These are phyloP conservation scores for Cicer bijugum DNA, from an alignment of 306 rosid genomes.

Conservation along the genomic window DNA sequence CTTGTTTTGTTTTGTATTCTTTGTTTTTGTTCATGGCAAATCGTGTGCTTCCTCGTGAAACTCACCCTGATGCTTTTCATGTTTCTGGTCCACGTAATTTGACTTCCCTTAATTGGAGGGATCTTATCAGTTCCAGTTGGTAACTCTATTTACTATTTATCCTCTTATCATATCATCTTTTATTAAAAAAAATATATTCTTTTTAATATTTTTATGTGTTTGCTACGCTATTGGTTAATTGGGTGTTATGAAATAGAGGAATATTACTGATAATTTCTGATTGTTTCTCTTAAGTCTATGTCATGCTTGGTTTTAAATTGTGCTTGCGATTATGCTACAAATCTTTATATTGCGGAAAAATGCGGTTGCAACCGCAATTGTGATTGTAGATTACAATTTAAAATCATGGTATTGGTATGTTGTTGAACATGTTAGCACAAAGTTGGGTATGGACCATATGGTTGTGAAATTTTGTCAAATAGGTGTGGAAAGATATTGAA, in stretches of 20 bases:
- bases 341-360: too few species aligned
- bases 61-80: slow-evolving; percentile 87
- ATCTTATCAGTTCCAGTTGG: slow-evolving; percentile 83
- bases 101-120: slow-evolving; percentile 79
- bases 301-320: too few species aligned
- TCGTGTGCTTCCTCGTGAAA: slow-evolving; percentile 39
- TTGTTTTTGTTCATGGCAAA: slow-evolving; percentile 51
- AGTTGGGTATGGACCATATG: slow-evolving; percentile 30
- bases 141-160: slow-evolving; percentile 49
- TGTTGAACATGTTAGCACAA: slow-evolving; percentile 9
- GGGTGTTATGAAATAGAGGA: background rate
- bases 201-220: background rate
- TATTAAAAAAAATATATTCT: background rate
- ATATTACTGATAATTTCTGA: background rate
- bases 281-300: slow-evolving; percentile 19
- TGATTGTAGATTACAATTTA: too few species aligned
- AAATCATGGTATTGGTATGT: too few species aligned
- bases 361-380: too few species aligned
- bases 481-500: background rate
- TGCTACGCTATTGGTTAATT: background rate
- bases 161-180: slow-evolving; percentile 14
- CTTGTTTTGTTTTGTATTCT: too few species aligned
- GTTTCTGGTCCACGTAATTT: slow-evolving; percentile 93
- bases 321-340: too few species aligned
- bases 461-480: slow-evolving; percentile 39